Evolutionary conservation across 306 rosid species (phyloP), one percentile per base, ranked within the genome.

Genomic region (Fragaria ananassa): DNA sequence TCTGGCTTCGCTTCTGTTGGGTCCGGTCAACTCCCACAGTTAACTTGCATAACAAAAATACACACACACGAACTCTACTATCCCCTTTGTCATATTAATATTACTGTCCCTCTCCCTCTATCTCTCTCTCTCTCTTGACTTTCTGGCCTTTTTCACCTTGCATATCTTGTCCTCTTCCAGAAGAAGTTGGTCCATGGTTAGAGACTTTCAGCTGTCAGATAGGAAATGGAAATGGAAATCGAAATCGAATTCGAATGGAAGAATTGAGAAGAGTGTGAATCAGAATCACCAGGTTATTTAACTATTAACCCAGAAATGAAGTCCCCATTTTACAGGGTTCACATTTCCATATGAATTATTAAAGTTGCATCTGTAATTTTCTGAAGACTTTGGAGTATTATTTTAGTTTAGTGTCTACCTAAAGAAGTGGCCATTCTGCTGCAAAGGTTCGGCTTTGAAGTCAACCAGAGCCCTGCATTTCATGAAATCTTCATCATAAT

Each of bases 351-450:
- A 72, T 45, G 78, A 46, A 47, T 70, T 51, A 21, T 75, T 46
- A 41, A 41, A 39, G 50, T 19, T 17, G 8, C 50, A 66, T 10
- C 13, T 67, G 51, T 41, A 39, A 25, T 42, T 57, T 56, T 41
- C 11, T 41, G 17, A 39, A 57, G 56, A 73, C 23, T 37, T 6
- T 3, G 71, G 2, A 11, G 29, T 27, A 8, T 34, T 64, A 71
- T 66, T 78, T 57, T 72, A 76, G 21, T 18, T 23, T 27, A 61
- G 57, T 9, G 21, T 42, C 34, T 62, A 75, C 82, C 81, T 85
- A 78, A 62, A 62, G 39, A 29, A 86, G 68, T 80, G 67, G 44
- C 44, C 87, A 74, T 81, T 75, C 83, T 81, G 93, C 86, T 89
- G 96, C 81, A 18, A 37, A 15, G 41, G 60, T 62, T 62, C 51